Percentiles rank a stretch among this genome's conserved stretches.
Conservation (phyloP, 2,329 filamentous ascomycete genomes). For the Fusarium nelsonii region DNA sequence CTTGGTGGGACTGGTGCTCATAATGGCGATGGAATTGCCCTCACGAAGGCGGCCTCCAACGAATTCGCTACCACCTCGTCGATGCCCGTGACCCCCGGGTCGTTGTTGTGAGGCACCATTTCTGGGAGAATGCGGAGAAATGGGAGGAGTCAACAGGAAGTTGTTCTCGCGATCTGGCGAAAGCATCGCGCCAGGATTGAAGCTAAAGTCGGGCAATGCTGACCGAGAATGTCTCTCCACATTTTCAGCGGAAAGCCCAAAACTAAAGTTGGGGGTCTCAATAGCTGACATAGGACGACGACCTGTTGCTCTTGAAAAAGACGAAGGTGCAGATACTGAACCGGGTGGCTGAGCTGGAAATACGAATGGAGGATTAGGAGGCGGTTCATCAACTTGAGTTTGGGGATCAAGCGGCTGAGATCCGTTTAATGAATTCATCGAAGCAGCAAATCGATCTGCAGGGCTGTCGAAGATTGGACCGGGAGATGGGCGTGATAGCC, state of each 20-base stretch:
- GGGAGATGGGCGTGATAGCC: slow-evolving; percentile 50
- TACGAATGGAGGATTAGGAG: slow-evolving; percentile 74
- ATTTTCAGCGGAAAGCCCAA: slow-evolving; percentile 50
- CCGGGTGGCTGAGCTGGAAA: slow-evolving; percentile 67
- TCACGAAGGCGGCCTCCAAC: slow-evolving; percentile 78
- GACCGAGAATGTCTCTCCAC: slow-evolving; percentile 49
- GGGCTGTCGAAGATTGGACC: slow-evolving; percentile 45
- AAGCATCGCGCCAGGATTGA: slow-evolving; percentile 66
- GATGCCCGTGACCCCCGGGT: slow-evolving; percentile 77
- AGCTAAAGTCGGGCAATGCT: slow-evolving; percentile 66
- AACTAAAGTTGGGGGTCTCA: slow-evolving; percentile 56
- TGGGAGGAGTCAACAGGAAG: slow-evolving; percentile 65
- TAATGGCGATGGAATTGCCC: slow-evolving; percentile 68
- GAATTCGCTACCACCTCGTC: slow-evolving; percentile 86
- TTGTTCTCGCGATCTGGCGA: slow-evolving; percentile 53
- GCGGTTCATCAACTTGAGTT: slow-evolving; percentile 51
- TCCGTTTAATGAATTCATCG: slow-evolving; percentile 37
- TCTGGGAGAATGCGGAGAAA: slow-evolving; percentile 65
- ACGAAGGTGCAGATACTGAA: slow-evolving; percentile 61
- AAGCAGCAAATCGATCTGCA: slow-evolving; percentile 43
- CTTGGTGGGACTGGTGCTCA: slow-evolving; percentile 79
- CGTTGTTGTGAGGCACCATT: slow-evolving; percentile 68
- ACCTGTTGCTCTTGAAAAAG: slow-evolving; percentile 62
- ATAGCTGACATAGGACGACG: slow-evolving; percentile 67
- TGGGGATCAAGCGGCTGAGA: slow-evolving; percentile 33